phyloP scores from a whole-genome alignment of 2,329 filamentous ascomycete genomes.

The Diplodia corticola region DNA sequence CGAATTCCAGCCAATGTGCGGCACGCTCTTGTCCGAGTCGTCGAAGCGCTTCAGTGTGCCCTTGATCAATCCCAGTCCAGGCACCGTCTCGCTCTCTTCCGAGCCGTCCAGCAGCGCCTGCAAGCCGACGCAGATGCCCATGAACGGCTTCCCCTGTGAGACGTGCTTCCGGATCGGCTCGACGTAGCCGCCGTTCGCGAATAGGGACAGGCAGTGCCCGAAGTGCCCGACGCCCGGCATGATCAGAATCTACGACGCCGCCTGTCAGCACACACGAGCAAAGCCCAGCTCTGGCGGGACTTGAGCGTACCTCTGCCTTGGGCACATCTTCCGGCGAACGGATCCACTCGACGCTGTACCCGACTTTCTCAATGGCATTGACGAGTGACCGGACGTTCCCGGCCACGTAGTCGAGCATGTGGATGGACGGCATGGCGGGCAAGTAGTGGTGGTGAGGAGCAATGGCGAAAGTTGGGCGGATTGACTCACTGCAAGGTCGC shows the following conservation, averaged over 20 bases:
- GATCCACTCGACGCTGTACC: constrained; percentile 92
- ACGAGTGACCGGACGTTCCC: constrained; percentile 94
- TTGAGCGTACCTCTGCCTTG: constrained; percentile 71
- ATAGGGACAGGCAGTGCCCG: constrained; percentile 87
- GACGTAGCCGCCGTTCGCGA: constrained; percentile 78
- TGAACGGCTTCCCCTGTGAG: constrained; percentile 88
- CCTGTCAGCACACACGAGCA: constrained; percentile 35
- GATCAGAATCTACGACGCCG: constrained; percentile 72
- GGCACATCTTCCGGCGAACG: constrained; percentile 79
- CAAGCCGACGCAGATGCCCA: constrained; percentile 94
- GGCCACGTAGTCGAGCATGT: constrained; percentile 87
- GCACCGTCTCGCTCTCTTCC: constrained; percentile 69
- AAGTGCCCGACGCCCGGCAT: constrained; percentile 97
- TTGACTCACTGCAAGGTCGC: neutral
- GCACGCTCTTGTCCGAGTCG: constrained; percentile 80
- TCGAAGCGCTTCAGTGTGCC: constrained; percentile 73
- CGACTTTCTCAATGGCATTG: constrained; percentile 95
- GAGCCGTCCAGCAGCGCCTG: constrained; percentile 90
- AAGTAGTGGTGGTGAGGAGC: neutral
- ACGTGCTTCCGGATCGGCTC: constrained; percentile 83
- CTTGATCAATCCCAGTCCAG: constrained; percentile 75
- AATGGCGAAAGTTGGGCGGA: neutral
- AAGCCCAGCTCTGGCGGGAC: constrained; percentile 3
- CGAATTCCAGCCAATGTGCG: constrained; percentile 98
- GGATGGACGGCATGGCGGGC: constrained; percentile 67